Evolutionary conservation across 208 protist genomes (phyloP).

Genomic region (Crithidia sp.): DNA sequence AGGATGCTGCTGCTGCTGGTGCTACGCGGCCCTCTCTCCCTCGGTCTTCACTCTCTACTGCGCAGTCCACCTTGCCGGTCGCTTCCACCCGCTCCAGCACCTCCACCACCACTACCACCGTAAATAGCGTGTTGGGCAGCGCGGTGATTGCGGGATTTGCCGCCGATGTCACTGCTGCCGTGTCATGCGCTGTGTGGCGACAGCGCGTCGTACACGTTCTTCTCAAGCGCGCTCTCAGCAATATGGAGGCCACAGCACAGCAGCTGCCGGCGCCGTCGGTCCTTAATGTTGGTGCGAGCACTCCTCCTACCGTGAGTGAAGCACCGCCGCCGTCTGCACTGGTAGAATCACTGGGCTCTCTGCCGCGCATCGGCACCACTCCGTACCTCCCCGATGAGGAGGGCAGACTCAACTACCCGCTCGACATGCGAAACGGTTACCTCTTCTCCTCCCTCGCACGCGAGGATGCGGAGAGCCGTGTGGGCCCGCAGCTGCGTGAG

Average conservation of each 20-base stretch:
- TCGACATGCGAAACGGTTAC: conserved; percentile 79
- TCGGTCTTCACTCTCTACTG: too few species aligned
- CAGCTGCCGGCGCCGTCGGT: neutral
- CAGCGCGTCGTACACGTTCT: conserved; percentile 16
- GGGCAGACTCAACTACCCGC: conserved; percentile 39
- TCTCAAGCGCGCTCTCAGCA: conserved; percentile 7
- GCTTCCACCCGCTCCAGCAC: neutral
- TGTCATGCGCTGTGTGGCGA: conserved; percentile 18
- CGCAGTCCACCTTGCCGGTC: too few species aligned
- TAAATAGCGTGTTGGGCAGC: too few species aligned
- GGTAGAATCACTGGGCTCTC: neutral
- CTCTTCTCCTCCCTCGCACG: conserved; percentile 57
- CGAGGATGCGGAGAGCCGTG: conserved; percentile 49
- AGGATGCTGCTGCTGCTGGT: neutral
- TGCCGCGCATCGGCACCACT: conserved; percentile 30
- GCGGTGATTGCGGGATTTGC: neutral
- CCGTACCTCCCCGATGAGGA: conserved; percentile 38
- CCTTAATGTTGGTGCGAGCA: too few species aligned
- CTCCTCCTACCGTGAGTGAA: too few species aligned
- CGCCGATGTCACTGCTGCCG: conserved; percentile 4
- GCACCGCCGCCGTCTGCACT: neutral
- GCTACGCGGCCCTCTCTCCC: too few species aligned
- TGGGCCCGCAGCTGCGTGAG: conserved; percentile 43
- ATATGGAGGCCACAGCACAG: neutral
- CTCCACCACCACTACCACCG: neutral